A percentile compares a stretch with the other conserved stretches of the same genome.
These are phyloP conservation scores for Metschnikowia vanudenii DNA, from an alignment of 805 yeast species.

Conservation along the genomic window DNA sequence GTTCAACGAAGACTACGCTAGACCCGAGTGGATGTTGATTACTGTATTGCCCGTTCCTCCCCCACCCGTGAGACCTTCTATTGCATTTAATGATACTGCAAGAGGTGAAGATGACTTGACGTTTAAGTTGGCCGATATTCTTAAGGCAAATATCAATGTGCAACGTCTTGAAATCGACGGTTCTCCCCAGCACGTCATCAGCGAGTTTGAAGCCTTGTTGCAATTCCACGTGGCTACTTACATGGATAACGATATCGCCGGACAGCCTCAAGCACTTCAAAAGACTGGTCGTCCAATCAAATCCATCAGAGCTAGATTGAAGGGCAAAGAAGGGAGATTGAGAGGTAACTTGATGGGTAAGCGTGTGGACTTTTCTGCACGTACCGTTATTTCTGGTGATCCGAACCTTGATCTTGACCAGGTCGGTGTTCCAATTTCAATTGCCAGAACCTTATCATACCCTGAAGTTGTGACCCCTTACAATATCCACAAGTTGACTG, in stretches of 20 bases:
- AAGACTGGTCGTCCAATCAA: slow-evolving; percentile 98
- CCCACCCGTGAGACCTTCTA: slow-evolving; percentile 98
- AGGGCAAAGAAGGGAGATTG: slow-evolving; percentile 99
- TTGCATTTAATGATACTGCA: slow-evolving; percentile 96
- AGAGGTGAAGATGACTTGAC: slow-evolving; percentile 99
- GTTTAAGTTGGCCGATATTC: slow-evolving; percentile 91
- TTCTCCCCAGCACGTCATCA: slow-evolving; percentile 96
- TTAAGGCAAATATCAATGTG: slow-evolving; percentile 96
- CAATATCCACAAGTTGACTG: slow-evolving; percentile 90
- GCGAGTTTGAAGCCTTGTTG: slow-evolving; percentile 90
- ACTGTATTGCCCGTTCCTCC: slow-evolving; percentile 99
- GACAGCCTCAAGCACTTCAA: slow-evolving; percentile 98
- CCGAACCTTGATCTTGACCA: slow-evolving; percentile 97
- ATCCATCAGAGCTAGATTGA: slow-evolving; percentile 97
- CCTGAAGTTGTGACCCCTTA: slow-evolving; percentile 98
- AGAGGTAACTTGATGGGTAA: slow-evolving; percentile 99
- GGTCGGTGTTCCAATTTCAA: slow-evolving; percentile 97
- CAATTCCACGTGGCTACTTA: slow-evolving; percentile 99
- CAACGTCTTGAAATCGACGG: slow-evolving; percentile 98
- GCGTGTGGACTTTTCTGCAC: slow-evolving; percentile 98
- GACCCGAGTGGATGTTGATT: slow-evolving; percentile 98
- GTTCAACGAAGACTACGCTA: slow-evolving; percentile 90
- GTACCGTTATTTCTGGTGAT: slow-evolving; percentile 99
- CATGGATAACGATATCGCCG: slow-evolving; percentile 99
- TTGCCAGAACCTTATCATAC: slow-evolving; percentile 91